Conservation (phyloP, 116 monocot genomes). For the Cymodocea nodosa region DNA sequence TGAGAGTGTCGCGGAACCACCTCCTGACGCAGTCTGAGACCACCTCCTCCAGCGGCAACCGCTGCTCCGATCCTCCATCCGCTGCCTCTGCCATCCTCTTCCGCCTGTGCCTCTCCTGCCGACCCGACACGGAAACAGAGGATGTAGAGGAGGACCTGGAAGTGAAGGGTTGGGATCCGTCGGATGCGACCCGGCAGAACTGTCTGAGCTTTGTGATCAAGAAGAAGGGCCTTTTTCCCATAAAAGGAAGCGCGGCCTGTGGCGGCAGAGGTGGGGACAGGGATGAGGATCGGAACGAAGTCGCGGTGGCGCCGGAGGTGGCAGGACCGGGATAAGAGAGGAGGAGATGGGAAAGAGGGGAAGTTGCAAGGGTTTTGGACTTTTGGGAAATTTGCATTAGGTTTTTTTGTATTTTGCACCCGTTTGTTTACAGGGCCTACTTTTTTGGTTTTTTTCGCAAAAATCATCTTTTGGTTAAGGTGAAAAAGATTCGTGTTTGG, state of each 20-base stretch:
- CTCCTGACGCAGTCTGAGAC: slow-evolving; percentile 59
- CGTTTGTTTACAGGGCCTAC: no score
- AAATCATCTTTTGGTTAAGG: no score
- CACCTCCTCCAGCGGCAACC: slow-evolving; percentile 50
- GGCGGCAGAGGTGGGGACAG: background rate
- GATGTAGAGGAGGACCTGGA: background rate
- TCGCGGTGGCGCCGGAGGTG: background rate
- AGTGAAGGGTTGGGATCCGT: background rate
- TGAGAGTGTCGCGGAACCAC: slow-evolving; percentile 80
- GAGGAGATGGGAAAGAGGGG: no score
- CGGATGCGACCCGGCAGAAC: slow-evolving; percentile 12
- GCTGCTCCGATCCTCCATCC: slow-evolving; percentile 4
- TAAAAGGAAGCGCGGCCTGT: slow-evolving; percentile 4
- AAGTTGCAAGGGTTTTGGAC: no score
- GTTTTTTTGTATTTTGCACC: background rate
- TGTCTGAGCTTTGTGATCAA: slow-evolving; percentile 3
- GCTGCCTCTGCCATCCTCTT: slow-evolving; percentile 2
- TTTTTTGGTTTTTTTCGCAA: no score
- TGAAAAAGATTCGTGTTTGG: no score
- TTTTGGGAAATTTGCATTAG: no score
- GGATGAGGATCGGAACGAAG: background rate
- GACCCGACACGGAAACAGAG: background rate
- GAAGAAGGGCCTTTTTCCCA: slow-evolving; percentile 13
- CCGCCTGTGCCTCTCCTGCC: background rate
- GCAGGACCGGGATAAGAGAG: no score